Base-by-base conservation (phyloP, 495 filamentous ascomycete genomes). In the Lophiotrema nucula region DNA sequence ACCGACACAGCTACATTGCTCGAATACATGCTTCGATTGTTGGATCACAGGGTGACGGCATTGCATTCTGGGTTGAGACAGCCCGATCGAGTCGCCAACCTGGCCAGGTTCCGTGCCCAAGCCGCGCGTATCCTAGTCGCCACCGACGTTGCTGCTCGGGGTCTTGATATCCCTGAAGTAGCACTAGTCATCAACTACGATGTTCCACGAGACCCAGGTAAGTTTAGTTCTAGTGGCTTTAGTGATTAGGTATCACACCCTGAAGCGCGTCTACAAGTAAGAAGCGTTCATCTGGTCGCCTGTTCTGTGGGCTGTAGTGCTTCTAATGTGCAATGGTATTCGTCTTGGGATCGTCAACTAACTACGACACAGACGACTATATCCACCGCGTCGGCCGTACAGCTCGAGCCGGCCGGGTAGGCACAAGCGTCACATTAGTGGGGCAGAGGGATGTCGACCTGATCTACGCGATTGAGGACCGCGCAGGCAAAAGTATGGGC, bases 281-380 rank as follows among this genome's bases (percentile, higher is more conserved):
- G n/a, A n/a, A n/a, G n/a, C n/a, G n/a, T n/a, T n/a, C n/a, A n/a
- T n/a, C n/a, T n/a, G n/a, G n/a, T n/a, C n/a, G n/a, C n/a, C n/a
- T n/a, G n/a, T n/a, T n/a, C n/a, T n/a, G n/a, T n/a, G n/a, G n/a
- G n/a, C n/a, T n/a, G n/a, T n/a, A n/a, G n/a, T n/a, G n/a, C n/a
- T n/a, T n/a, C n/a, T n/a, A n/a, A n/a, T n/a, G n/a, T n/a, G n/a
- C n/a, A n/a, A n/a, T n/a, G n/a, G n/a, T n/a, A n/a, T n/a, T n/a
- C n/a, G n/a, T n/a, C n/a, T n/a, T n/a, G n/a, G n/a, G n/a, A n/a
- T n/a, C n/a, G n/a, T n/a, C n/a, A n/a, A n/a, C n/a, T n/a, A n/a
- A n/a, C n/a, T n/a, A n/a, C n/a, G n/a, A n/a, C n/a, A n/a, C n/a
- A 28, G 93, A 97, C 69, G 95, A 96, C 70, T 99, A 97, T 65